A percentile compares a stretch with the other conserved stretches of the same genome.
Evolutionary conservation across 352 stramenopile genomes (phyloP).

Genomic region (Phytopythium delawarense): DNA sequence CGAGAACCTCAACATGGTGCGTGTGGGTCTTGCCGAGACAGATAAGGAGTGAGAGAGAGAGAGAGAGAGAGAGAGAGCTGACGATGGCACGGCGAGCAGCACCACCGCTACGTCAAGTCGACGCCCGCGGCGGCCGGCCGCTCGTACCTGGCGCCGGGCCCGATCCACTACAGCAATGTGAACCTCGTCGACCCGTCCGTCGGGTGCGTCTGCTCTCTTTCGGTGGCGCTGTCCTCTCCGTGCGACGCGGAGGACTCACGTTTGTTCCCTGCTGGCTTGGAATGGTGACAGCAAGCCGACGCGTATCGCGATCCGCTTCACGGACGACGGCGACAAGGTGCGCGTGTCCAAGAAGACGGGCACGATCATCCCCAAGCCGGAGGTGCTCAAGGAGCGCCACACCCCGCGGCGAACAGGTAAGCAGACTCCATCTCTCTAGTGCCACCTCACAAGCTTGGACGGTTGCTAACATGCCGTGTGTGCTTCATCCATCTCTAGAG

Average conservation of each 20-base stretch:
- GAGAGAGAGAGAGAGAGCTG: neutral
- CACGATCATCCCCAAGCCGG: constrained; percentile 94
- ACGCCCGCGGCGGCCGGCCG: constrained; percentile 61
- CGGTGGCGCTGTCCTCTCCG: too few relatives aligned
- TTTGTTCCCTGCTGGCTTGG: too few relatives aligned
- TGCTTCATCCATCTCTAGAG: constrained; percentile 29
- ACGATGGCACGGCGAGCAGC: constrained; percentile 16
- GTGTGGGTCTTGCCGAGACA: neutral
- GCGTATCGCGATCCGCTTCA: constrained; percentile 74
- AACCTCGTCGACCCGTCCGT: constrained; percentile 82
- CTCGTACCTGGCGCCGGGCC: constrained; percentile 76
- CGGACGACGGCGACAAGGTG: constrained; percentile 93
- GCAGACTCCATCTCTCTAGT: constrained; percentile 1
- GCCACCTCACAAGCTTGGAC: neutral
- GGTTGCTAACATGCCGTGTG: constrained; percentile 8
- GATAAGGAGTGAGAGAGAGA: too few relatives aligned
- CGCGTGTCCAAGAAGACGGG: constrained; percentile 93
- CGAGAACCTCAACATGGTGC: constrained; percentile 87
- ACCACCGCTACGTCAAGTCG: constrained; percentile 80
- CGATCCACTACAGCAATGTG: constrained; percentile 87
- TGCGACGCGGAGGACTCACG: too few relatives aligned
- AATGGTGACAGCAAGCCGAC: constrained; percentile 50
- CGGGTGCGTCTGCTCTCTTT: constrained; percentile 18
- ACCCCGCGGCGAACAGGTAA: constrained; percentile 80
- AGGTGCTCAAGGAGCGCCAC: constrained; percentile 87